Evolutionary conservation across 345 rosid genomes (phyloP).

Genomic region (Gossypioides kirkii): DNA sequence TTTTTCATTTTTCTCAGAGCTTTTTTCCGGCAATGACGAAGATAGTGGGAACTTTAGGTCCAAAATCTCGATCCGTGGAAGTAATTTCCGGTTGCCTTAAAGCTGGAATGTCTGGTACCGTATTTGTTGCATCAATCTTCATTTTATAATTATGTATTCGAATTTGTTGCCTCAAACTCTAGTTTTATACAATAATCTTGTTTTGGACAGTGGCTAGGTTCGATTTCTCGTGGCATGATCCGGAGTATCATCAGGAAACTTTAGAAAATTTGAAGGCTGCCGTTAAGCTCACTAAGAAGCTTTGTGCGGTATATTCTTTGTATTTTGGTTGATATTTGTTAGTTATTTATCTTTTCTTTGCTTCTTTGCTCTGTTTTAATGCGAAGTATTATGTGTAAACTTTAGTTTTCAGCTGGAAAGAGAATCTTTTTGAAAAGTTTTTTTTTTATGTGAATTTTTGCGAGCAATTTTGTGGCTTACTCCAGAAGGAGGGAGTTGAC

Average conservation of each 20-base stretch:
- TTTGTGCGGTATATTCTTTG: constrained; percentile 66
- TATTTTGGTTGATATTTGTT: constrained; percentile 5
- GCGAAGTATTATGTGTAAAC: neutral
- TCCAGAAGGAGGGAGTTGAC: neutral
- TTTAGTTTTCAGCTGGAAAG: neutral
- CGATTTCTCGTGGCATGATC: constrained; percentile 84
- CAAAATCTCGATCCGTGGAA: constrained; percentile 74
- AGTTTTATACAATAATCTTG: neutral
- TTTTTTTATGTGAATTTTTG: neutral
- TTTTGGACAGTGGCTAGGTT: constrained; percentile 67
- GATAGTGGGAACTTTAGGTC: constrained; percentile 93
- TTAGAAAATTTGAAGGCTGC: constrained; percentile 76
- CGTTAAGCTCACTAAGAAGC: constrained; percentile 76
- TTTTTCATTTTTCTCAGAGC: constrained; percentile 37
- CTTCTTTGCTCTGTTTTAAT: neutral
- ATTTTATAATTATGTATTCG: neutral
- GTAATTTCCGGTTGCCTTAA: constrained; percentile 72
- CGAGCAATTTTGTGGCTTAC: neutral
- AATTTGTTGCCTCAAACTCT: neutral
- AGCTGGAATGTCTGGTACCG: constrained; percentile 90
- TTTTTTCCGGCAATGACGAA: constrained; percentile 97
- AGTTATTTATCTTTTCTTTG: neutral
- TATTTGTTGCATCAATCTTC: neutral
- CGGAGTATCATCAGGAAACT: constrained; percentile 82
- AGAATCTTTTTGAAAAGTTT: neutral